Conservation (phyloP, 225 moss, liverwort and hornwort genomes). For the Marchantia paleacea region DNA sequence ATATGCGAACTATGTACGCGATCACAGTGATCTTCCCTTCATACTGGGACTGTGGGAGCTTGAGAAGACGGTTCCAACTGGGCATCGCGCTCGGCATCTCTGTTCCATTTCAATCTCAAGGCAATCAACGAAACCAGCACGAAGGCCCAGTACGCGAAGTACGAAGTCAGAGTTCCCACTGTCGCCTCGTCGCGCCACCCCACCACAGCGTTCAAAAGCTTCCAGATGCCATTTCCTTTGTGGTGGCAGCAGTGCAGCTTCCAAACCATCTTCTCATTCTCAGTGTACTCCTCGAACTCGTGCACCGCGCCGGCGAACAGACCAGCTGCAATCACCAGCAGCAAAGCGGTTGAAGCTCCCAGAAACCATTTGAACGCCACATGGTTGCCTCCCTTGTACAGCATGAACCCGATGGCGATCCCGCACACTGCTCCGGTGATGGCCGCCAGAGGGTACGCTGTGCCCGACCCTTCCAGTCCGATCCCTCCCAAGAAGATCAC, state of each 20-base stretch:
- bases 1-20: too few relatives aligned
- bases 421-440: constrained; percentile 54
- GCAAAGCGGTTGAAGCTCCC: constrained; percentile 43
- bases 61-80: background rate
- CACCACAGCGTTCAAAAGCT: constrained; percentile 56
- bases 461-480: constrained; percentile 53
- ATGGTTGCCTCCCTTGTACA: constrained; percentile 55
- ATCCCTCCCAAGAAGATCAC: constrained; percentile 71
- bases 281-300: constrained; percentile 65
- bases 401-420: constrained; percentile 34
- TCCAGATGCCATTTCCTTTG: constrained; percentile 55
- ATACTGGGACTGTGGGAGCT: background rate
- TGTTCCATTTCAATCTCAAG: background rate
- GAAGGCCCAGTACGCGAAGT: constrained; percentile 64
- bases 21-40: too few relatives aligned
- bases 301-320: constrained; percentile 65
- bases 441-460: constrained; percentile 53
- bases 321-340: constrained; percentile 60
- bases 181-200: constrained; percentile 74
- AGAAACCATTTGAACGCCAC: constrained; percentile 63
- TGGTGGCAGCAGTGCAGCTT: constrained; percentile 60
- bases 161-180: constrained; percentile 54
- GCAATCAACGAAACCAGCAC: constrained; percentile 23
- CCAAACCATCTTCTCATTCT: constrained; percentile 60
- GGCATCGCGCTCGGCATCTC: constrained; percentile 12